Evolutionary conservation across 1,284 basidiomycete genomes (phyloP), one percentile per base, ranked within the genome.

Genomic region (Earliella scabrosa): DNA sequence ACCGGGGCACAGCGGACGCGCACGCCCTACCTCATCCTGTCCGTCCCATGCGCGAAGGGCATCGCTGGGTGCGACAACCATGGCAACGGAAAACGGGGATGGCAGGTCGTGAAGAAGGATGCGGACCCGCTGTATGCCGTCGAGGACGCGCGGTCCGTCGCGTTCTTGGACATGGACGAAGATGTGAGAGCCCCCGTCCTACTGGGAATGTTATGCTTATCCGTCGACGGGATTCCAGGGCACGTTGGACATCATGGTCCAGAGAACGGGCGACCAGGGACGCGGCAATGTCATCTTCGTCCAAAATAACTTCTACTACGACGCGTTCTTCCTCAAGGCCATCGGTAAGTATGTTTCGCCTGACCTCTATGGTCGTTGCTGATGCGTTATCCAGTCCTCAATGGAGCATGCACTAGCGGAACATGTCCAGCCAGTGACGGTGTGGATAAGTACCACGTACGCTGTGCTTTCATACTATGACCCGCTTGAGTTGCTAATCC

Each of bases 281-380:
- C 72, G 77, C 49, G 87, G 88, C 4, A 83, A 81, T 31, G 76
- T 95, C 14, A 74, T 87, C 1, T 98, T 99, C 66, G 79, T 99
- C 38, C 95, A 97, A 74, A 99, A 99, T 72, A 98, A 98, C 74
- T 95, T 95, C 68, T 99, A 97, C 70, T 95, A 96, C 69, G 97
- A 99, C 66, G 96, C 97, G 0, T 99, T 99, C 79, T 99, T 99
- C 84, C 81, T 99, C 56, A 98, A 98, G 71, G 93, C 95, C 1
- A 91, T 97, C 48, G 88, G 93, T 95, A 48, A 45, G 84, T 50
- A 3, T 47, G 13, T 39, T 39, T 34, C 24, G 21, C 21, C 47
- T 54, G 46, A 20, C 4, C 13, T 6, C 2, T 8, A 44, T 4
- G 26, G 45, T 35, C 35, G 40, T 32, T 16, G 21, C 50, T 60